These are phyloP conservation scores for Teratosphaeria viscida DNA, from an alignment of 2,329 filamentous ascomycete species.

Conservation along the genomic window DNA sequence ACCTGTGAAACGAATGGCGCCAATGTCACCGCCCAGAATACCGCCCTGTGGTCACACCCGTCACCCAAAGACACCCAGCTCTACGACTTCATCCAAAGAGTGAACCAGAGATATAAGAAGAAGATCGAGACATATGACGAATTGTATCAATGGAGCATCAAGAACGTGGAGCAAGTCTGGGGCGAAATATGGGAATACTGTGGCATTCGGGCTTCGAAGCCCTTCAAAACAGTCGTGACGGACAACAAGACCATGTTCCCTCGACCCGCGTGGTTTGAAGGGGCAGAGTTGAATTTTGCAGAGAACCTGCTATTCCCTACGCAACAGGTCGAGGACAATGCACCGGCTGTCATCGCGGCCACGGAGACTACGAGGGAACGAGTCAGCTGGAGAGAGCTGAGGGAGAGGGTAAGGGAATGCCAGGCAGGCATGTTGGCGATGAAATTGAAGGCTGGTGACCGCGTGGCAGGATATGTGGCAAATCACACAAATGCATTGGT, in stretches of 20 bases:
- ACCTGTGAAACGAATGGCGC: not conserved
- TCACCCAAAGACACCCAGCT: slow-evolving; percentile 34
- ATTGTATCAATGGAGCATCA: slow-evolving; percentile 79
- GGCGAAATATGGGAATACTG: slow-evolving; percentile 74
- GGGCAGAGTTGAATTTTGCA: slow-evolving; percentile 77
- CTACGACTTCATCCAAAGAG: slow-evolving; percentile 42
- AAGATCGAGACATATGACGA: slow-evolving; percentile 56
- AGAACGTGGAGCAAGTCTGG: slow-evolving; percentile 70
- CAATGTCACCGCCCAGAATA: not conserved
- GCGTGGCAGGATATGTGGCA: slow-evolving; percentile 66
- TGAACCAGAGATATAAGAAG: slow-evolving; percentile 58
- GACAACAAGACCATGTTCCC: slow-evolving; percentile 66
- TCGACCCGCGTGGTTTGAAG: slow-evolving; percentile 73
- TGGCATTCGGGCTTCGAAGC: slow-evolving; percentile 57
- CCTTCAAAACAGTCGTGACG: slow-evolving; percentile 58
- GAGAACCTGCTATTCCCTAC: slow-evolving; percentile 83
- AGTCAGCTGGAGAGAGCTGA: slow-evolving; percentile 68
- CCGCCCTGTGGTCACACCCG: slow-evolving; percentile 29
- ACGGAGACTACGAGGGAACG: slow-evolving; percentile 61
- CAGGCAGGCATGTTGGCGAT: slow-evolving; percentile 58
- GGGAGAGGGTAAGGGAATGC: slow-evolving; percentile 65
- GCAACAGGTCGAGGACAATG: slow-evolving; percentile 46
- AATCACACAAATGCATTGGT: slow-evolving; percentile 83
- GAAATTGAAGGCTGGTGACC: slow-evolving; percentile 52
- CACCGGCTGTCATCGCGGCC: slow-evolving; percentile 64